These are phyloP conservation scores for Spizellomyces sp. DNA, from an alignment of 192 early-diverging fungal species.

Conservation along the genomic window DNA sequence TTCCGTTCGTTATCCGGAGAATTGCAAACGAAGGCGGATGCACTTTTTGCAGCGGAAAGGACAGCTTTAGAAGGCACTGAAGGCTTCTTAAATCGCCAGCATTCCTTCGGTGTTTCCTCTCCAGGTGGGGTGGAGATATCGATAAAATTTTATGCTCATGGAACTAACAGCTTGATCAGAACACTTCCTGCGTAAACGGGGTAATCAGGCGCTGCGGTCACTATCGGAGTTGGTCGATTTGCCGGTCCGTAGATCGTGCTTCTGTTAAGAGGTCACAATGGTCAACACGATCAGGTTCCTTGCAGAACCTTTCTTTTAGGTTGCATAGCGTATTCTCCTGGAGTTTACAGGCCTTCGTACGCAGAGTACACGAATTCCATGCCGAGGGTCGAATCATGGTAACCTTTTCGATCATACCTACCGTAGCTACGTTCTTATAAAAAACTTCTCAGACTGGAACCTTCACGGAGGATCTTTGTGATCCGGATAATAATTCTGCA, in stretches of 20 bases:
- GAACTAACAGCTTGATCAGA: slow-evolving; percentile 30
- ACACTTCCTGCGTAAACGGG: slow-evolving; percentile 53
- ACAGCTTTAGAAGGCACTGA: slow-evolving; percentile 11
- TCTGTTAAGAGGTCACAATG: not conserved
- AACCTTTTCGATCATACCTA: too few species aligned
- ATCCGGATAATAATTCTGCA: too few species aligned
- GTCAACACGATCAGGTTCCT: not conserved
- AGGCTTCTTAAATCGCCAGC: not conserved
- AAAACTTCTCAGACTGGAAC: too few species aligned
- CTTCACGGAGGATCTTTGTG: too few species aligned
- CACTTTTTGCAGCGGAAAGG: slow-evolving; percentile 47
- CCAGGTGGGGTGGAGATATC: not conserved
- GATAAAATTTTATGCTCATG: too few species aligned
- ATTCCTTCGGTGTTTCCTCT: slow-evolving; percentile 13
- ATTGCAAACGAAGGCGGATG: slow-evolving; percentile 48
- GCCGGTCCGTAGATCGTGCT: slow-evolving; percentile 34
- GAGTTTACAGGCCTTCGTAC: slow-evolving; percentile 59
- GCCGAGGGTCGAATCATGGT: slow-evolving; percentile 8
- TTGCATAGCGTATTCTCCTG: slow-evolving; percentile 65
- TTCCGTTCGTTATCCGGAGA: slow-evolving; percentile 57
- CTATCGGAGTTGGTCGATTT: slow-evolving; percentile 52
- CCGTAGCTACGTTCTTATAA: too few species aligned
- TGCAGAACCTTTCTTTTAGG: slow-evolving; percentile 62
- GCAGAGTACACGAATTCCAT: not conserved
- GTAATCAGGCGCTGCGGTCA: slow-evolving; percentile 51